Base-by-base conservation (phyloP, 1,139 yeast species). In the Nakaseomyces nivariensis region DNA sequence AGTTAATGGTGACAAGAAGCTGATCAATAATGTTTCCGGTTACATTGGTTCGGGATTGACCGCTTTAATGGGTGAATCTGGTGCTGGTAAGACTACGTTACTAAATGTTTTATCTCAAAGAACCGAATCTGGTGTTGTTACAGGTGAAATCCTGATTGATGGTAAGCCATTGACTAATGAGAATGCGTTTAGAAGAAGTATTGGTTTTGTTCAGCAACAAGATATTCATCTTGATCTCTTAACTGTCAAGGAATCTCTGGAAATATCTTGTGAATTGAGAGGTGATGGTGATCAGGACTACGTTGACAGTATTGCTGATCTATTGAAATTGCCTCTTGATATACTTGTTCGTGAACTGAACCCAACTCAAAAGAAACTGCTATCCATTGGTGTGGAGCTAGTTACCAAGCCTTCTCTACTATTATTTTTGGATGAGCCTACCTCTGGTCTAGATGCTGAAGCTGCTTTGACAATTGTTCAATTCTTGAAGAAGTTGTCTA, bases 41-140 rank as follows among this genome's bases (percentile, higher is more conserved):
- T 78, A 59, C 55, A 74, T 77, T 55, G 66, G 70, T 48, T 78
- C 81, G 3, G 82, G 82, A 48, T 58, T 73, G 63, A 74, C 78
- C 46, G 77, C 78, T 4, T 61, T 78, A 48, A 77, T 78, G 81
- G 82, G 82, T 54, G 81, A 75, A 57, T 77, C 82, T 37, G 82
- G 82, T 61, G 82, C 82, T 42, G 83, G 83, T 62, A 78, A 78
- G 58, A 78, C 82, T 1, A 78, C 82, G 2, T 66, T 78, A 51
- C 69, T 78, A 56, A 76, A 77, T 55, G 73, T 73, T 48, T 65
- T 78, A 49, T 74, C 81, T 49, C 76, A 73, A 57, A 68, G 82
- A 61, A 67, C 73, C 47, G 72, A 72, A 44, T 65, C 68, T 56
- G 82, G 82, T 54, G 73, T 72, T 45, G 70, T 78, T 25, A 75